These are phyloP conservation scores for Eucalyptus microcorys DNA, from an alignment of 345 rosid genomes.

Conservation along the genomic window DNA sequence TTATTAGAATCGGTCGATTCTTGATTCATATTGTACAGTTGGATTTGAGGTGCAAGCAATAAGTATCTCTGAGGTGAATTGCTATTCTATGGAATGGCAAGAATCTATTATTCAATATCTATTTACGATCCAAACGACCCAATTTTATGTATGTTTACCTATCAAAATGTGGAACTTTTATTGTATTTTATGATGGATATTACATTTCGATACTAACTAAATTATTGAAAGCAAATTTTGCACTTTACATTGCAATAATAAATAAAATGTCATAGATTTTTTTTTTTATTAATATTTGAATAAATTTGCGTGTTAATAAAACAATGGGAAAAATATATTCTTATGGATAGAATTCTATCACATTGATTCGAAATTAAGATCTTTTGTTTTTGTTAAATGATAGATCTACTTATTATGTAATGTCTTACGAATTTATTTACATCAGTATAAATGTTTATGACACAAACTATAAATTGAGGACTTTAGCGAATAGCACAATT, in stretches of 20 bases:
- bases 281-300: no score
- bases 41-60: no score
- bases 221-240: background rate
- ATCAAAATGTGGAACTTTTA: background rate
- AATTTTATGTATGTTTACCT: background rate
- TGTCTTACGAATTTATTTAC: no score
- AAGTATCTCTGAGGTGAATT: background rate
- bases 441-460: no score
- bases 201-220: background rate
- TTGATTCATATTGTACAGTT: background rate
- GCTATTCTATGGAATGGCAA: no score
- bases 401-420: no score
- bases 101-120: no score
- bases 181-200: background rate
- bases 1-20: background rate
- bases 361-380: background rate
- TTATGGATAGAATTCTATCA: background rate
- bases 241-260: background rate
- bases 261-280: background rate
- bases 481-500: no score
- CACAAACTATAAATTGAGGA: no score
- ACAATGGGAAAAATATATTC: background rate
- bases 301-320: no score
- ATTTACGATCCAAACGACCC: no score
- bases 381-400: no score